A percentile compares a stretch with the other conserved stretches of the same genome.
Evolutionary conservation across 1,139 yeast genomes (phyloP).

Genomic region (Geotrichum europaeum): DNA sequence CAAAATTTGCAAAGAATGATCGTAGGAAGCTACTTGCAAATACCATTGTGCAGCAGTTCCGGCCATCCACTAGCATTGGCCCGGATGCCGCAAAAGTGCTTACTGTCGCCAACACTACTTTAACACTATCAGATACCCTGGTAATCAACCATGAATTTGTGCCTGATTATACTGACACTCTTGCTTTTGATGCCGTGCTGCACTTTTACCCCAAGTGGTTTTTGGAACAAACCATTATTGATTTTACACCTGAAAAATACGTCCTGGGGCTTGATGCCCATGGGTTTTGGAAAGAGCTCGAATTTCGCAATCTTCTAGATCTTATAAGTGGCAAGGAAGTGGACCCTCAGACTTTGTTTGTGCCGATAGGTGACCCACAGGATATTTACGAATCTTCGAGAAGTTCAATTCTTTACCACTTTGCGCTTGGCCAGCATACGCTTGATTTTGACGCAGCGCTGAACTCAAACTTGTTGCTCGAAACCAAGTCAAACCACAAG

Average conservation of each 20-base stretch:
- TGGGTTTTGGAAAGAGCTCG: constrained; percentile 62
- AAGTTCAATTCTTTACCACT: constrained; percentile 58
- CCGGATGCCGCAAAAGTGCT: constrained; percentile 28
- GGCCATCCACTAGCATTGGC: constrained; percentile 22
- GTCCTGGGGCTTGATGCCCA: constrained; percentile 65
- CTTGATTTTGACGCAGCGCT: constrained; percentile 38
- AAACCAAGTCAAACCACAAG: constrained; percentile 16
- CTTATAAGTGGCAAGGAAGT: constrained; percentile 51
- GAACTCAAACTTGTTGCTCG: constrained; percentile 9
- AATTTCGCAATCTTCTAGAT: constrained; percentile 52
- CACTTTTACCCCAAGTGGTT: constrained; percentile 46
- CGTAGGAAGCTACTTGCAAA: constrained; percentile 34
- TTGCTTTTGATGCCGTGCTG: constrained; percentile 55
- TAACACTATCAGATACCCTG: constrained; percentile 20
- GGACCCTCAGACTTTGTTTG: constrained; percentile 53
- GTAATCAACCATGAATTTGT: constrained; percentile 24
- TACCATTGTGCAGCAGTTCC: constrained; percentile 31
- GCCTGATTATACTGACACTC: constrained; percentile 40
- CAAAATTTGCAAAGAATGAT: constrained; percentile 37
- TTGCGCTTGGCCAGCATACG: constrained; percentile 47
- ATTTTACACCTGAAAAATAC: constrained; percentile 66
- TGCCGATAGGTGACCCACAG: constrained; percentile 33
- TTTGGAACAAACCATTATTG: constrained; percentile 24
- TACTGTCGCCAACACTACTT: constrained; percentile 27
- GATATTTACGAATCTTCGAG: constrained; percentile 28